phyloP scores from a whole-genome alignment of 2,329 filamentous ascomycete genomes.

The Triangularia verruculosa region DNA sequence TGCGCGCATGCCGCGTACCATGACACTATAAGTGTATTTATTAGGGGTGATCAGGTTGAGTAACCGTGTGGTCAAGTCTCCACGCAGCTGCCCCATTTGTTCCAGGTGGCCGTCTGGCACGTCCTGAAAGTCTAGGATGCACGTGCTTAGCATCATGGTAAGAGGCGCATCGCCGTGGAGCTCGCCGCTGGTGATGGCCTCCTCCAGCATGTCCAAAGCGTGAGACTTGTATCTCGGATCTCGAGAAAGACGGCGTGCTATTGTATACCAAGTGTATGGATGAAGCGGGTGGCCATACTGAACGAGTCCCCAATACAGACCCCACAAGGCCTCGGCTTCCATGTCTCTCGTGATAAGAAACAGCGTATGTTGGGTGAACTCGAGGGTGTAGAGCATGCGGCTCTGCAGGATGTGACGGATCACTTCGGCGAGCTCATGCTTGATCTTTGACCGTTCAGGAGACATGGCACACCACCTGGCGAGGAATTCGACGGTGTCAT shows the following conservation, averaged over 20 bases:
- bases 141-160: slow-evolving; percentile 55
- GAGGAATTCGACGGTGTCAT: slow-evolving; percentile 24
- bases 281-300: slow-evolving; percentile 35
- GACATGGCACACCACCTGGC: slow-evolving; percentile 2
- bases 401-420: slow-evolving; percentile 21
- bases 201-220: slow-evolving; percentile 45
- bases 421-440: slow-evolving; percentile 12
- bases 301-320: slow-evolving; percentile 38
- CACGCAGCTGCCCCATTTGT: slow-evolving; percentile 45
- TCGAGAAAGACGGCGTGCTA: slow-evolving; percentile 46
- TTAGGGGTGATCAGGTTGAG: slow-evolving; percentile 60
- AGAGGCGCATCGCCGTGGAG: slow-evolving; percentile 46
- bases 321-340: slow-evolving; percentile 25
- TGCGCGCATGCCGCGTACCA: slow-evolving; percentile 69
- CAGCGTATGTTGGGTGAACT: slow-evolving; percentile 39
- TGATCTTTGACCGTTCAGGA: neutral
- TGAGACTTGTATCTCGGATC: slow-evolving; percentile 37
- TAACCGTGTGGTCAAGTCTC: slow-evolving; percentile 54
- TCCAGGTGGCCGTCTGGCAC: slow-evolving; percentile 30
- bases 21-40: slow-evolving; percentile 59
- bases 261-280: slow-evolving; percentile 45
- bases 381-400: slow-evolving; percentile 24
- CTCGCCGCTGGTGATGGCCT: slow-evolving; percentile 32
- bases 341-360: slow-evolving; percentile 19
- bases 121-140: slow-evolving; percentile 48